Percentiles rank a stretch among this genome's conserved stretches.
Evolutionary conservation across 2,329 filamentous ascomycete species (phyloP).

Genomic region (Simplicillium aogashimaense): DNA sequence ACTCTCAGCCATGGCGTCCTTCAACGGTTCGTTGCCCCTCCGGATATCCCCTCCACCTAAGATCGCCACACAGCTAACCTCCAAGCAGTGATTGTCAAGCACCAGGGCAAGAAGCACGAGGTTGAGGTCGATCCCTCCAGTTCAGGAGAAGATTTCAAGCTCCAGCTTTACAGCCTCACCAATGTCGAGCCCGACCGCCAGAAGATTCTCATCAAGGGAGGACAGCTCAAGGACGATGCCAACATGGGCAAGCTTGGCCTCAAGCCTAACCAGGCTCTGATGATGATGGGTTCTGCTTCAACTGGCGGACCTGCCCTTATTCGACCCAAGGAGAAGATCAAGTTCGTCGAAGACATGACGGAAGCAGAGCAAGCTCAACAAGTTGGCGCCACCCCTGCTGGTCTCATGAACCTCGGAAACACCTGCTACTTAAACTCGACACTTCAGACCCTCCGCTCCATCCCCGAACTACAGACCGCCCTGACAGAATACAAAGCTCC

Average conservation of each 20-base stretch:
- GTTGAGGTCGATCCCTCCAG: conserved; percentile 80
- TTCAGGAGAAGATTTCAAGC: conserved; percentile 89
- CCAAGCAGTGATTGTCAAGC: conserved; percentile 73
- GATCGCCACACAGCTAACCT: conserved; percentile 4
- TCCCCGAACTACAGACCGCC: conserved; percentile 82
- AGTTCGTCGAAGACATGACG: conserved; percentile 96
- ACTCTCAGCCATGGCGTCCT: conserved; percentile 37
- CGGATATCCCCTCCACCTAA: background rate
- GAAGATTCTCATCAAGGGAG: conserved; percentile 90
- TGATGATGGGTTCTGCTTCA: conserved; percentile 92
- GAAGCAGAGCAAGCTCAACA: conserved; percentile 80
- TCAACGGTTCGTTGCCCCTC: conserved; percentile 36
- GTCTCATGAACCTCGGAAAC: conserved; percentile 86
- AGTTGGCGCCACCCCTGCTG: conserved; percentile 77
- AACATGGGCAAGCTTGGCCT: conserved; percentile 74
- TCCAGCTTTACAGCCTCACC: conserved; percentile 89
- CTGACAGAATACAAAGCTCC: conserved; percentile 47
- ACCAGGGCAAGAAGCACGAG: conserved; percentile 90
- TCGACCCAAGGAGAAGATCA: conserved; percentile 70
- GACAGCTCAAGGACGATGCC: conserved; percentile 91
- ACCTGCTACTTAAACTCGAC: conserved; percentile 98
- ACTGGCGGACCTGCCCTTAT: conserved; percentile 50
- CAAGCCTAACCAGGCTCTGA: conserved; percentile 78
- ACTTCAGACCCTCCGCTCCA: conserved; percentile 77
- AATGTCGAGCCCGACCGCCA: conserved; percentile 94